Base-by-base conservation (phyloP, 257 asterid genomes). In the Scutellaria baicalensis region DNA sequence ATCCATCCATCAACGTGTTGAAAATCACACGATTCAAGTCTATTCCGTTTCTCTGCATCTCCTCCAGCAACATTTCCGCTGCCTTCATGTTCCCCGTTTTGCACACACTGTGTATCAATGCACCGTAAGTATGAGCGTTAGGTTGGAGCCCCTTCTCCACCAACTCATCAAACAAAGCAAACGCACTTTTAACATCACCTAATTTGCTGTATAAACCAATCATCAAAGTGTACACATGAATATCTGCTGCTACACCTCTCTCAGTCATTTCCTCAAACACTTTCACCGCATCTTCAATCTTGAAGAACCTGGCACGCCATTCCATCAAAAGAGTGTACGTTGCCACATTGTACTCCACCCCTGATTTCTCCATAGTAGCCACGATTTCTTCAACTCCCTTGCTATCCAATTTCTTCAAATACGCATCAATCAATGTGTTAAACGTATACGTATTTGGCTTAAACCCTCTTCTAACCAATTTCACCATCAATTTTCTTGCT, bases 1-100 rank as follows among this genome's bases (percentile, higher is more conserved):
- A 94, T 35, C 97, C 97, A 77, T 89, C 96, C 85, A 94, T 83
- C 80, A 89, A 35, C 8, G 93, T 89, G 75, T 91, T 94, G 74
- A 84, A 91, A 70, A 89, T 77, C 45, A 89, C 89, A 3, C 77
- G 81, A 65, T 85, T 89, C 20, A 79, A 52, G 74, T 84, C 84
- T 64, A 91, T 75, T 64, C 97, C 97, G 57, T 80, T 84, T 42
- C 74, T 79, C 49, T 85, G 97, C 99, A 94, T 91, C 80, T 94
- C 99, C 2, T 74, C 59, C 33, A 91, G 88, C 80, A 94, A 63
- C 57, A 81, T 35, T 59, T 86, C 84, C 1, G 86, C 87, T 0
- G 90, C 97, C 55, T 84, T 84, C 87, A 89, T 71, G 68, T 83
- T 84, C 70, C 99, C 97, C 7, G 61, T 55, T 75, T 75, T 88